Percentiles rank a stretch among this genome's conserved stretches.
Evolutionary conservation across 768 basidiomycete species (phyloP).

Genomic region (Saitozyma podzolica): DNA sequence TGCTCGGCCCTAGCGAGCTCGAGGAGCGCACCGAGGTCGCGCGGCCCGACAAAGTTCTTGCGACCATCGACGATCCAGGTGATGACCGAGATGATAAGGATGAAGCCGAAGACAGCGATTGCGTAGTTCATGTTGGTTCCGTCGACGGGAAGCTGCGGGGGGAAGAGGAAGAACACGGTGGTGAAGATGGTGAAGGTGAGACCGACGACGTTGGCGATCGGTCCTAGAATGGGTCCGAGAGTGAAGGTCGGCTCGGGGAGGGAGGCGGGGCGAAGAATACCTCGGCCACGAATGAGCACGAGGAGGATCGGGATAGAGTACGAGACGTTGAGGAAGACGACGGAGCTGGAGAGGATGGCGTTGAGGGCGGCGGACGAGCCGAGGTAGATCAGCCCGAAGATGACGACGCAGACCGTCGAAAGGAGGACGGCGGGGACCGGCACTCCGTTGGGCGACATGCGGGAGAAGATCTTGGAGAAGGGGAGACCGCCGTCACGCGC

Average conservation of each 20-base stretch:
- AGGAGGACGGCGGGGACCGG: constrained; percentile 38
- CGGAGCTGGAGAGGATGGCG: constrained; percentile 43
- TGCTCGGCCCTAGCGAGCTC: constrained; percentile 22
- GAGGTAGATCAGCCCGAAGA: constrained; percentile 45
- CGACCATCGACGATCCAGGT: constrained; percentile 50
- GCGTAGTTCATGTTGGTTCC: constrained; percentile 44
- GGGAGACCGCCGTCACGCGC: constrained; percentile 40
- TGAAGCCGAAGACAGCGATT: constrained; percentile 40
- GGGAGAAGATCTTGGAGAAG: constrained; percentile 30
- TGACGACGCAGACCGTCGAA: constrained; percentile 31
- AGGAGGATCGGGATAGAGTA: constrained; percentile 42
- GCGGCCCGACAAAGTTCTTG: constrained; percentile 44
- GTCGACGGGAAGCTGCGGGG: constrained; percentile 35
- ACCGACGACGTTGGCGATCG: constrained; percentile 36
- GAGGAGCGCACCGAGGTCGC: constrained; percentile 37
- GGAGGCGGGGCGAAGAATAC: constrained; percentile 27
- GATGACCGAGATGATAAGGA: constrained; percentile 37
- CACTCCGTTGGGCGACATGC: constrained; percentile 30
- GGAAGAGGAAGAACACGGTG: constrained; percentile 50
- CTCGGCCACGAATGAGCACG: constrained; percentile 30
- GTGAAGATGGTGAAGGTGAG: constrained; percentile 48
- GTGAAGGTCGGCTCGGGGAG: constrained; percentile 50
- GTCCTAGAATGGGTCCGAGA: constrained; percentile 45
- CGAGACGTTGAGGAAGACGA: constrained; percentile 41
- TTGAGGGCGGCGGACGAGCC: constrained; percentile 38